These are phyloP conservation scores for Penicillium psychrofluorescens DNA, from an alignment of 495 filamentous ascomycete species.

Conservation along the genomic window DNA sequence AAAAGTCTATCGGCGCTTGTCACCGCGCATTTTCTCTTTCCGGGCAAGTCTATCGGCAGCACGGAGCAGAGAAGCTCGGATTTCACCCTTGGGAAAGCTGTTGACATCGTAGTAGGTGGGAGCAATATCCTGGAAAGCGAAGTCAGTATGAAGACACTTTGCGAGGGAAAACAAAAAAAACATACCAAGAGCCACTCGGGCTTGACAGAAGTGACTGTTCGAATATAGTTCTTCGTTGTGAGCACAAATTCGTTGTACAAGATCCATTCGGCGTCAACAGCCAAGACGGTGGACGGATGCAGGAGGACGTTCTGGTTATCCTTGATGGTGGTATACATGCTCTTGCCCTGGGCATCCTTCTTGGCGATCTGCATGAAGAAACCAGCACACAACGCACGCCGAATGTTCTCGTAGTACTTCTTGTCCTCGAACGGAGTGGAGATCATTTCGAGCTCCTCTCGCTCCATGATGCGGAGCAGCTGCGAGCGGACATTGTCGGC, in stretches of 20 bases:
- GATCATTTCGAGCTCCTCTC: slow-evolving; percentile 72
- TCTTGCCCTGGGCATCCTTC: slow-evolving; percentile 69
- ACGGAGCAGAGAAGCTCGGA: slow-evolving; percentile 67
- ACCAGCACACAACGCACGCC: slow-evolving; percentile 83
- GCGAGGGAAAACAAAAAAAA: slow-evolving; percentile 8
- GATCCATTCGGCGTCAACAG: slow-evolving; percentile 88
- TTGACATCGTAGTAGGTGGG: slow-evolving; percentile 86
- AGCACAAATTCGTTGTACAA: slow-evolving; percentile 98
- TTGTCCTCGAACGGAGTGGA: slow-evolving; percentile 89
- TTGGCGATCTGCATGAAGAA: slow-evolving; percentile 99
- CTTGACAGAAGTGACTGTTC: slow-evolving; percentile 53
- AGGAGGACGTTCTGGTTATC: slow-evolving; percentile 87
- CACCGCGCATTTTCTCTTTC: slow-evolving; percentile 55
- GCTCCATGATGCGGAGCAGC: slow-evolving; percentile 94
- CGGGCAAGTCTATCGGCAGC: slow-evolving; percentile 69
- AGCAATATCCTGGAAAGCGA: slow-evolving; percentile 64
- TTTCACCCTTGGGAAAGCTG: slow-evolving; percentile 76
- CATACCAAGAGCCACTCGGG: slow-evolving; percentile 80
- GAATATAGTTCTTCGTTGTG: slow-evolving; percentile 88
- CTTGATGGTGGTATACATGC: slow-evolving; percentile 83
- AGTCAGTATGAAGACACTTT: slow-evolving; percentile 13
- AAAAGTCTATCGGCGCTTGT: slow-evolving; percentile 24
- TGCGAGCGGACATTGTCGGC: slow-evolving; percentile 91
- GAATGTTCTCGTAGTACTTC: slow-evolving; percentile 96
- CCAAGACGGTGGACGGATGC: slow-evolving; percentile 83